Evolutionary conservation across 116 monocot species (phyloP).

Genomic region (Zostera marina): DNA sequence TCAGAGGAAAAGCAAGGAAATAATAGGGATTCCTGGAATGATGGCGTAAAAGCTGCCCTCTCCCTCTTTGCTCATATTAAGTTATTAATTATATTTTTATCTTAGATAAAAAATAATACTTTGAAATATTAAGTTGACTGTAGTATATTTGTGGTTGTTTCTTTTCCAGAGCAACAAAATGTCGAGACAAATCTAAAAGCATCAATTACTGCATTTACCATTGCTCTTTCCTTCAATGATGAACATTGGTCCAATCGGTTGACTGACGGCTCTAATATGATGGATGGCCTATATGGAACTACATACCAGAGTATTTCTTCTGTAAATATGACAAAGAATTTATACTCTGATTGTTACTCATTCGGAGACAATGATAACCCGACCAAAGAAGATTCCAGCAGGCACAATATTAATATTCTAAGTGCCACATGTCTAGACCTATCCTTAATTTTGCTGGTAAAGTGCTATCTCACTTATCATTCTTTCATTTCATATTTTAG

Average conservation of each 20-base stretch:
- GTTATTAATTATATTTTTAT: no score
- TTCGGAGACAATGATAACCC: conserved; percentile 29
- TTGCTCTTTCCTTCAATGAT: conserved; percentile 40
- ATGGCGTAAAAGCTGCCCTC: no score
- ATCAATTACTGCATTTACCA: conserved; percentile 37
- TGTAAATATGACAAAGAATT: conserved; percentile 6
- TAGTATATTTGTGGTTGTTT: not conserved
- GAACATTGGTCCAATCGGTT: conserved; percentile 16
- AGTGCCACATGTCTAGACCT: conserved; percentile 41
- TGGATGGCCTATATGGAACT: conserved; percentile 7
- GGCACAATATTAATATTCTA: conserved; percentile 29
- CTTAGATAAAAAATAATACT: no score
- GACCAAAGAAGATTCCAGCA: conserved; percentile 13
- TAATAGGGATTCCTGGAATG: no score
- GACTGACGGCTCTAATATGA: not conserved
- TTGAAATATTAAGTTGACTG: not conserved
- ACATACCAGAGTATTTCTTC: conserved; percentile 7
- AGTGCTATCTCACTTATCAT: conserved; percentile 4
- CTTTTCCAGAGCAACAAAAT: conserved; percentile 45
- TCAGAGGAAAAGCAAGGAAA: no score
- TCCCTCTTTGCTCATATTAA: no score
- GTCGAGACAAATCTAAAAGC: conserved; percentile 70
- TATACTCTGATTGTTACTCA: conserved; percentile 24
- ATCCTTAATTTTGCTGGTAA: conserved; percentile 57
- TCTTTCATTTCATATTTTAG: not conserved